Conservation (phyloP, 1,139 yeast species). For the Lodderomyces metapsilosis region DNA sequence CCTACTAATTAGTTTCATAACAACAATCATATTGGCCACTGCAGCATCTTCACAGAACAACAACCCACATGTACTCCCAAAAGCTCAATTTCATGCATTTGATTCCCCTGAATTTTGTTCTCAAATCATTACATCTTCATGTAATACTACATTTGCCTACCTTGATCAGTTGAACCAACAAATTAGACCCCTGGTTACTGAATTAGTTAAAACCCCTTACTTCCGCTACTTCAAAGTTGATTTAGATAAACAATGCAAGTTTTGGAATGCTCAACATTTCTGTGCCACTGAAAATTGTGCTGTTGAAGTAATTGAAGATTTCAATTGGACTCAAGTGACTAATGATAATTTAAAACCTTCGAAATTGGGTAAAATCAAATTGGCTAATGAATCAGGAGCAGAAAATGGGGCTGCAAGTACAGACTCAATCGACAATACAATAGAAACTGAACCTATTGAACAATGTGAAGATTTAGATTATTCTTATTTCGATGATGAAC, state of each 20-base stretch:
- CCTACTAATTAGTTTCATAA: conserved; percentile 10
- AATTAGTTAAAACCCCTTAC: conserved; percentile 65
- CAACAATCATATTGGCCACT: conserved; percentile 5
- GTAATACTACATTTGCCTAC: conserved; percentile 48
- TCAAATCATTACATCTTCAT: conserved; percentile 46
- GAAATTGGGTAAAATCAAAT: conserved; percentile 54
- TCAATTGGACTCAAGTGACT: conserved; percentile 60
- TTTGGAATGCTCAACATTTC: conserved; percentile 79
- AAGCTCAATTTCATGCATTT: conserved; percentile 30
- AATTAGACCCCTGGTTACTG: conserved; percentile 49
- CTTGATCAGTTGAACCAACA: conserved; percentile 38
- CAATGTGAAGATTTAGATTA: conserved; percentile 47
- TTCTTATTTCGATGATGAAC: conserved; percentile 59
- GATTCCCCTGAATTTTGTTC: conserved; percentile 48
- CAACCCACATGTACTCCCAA: conserved; percentile 12
- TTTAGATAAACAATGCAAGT: conserved; percentile 83
- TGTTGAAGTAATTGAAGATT: conserved; percentile 62
- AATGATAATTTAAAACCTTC: conserved; percentile 76
- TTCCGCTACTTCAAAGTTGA: conserved; percentile 87
- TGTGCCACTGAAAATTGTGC: conserved; percentile 96
- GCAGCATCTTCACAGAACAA: conserved; percentile 5
- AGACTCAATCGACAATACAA: conserved; percentile 17
- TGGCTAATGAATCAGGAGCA: conserved; percentile 6
- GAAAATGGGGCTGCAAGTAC: not conserved
- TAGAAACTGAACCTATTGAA: conserved; percentile 19